Base-by-base conservation (phyloP, 1,284 basidiomycete species). In the Butyriboletus pseudospeciosus region DNA sequence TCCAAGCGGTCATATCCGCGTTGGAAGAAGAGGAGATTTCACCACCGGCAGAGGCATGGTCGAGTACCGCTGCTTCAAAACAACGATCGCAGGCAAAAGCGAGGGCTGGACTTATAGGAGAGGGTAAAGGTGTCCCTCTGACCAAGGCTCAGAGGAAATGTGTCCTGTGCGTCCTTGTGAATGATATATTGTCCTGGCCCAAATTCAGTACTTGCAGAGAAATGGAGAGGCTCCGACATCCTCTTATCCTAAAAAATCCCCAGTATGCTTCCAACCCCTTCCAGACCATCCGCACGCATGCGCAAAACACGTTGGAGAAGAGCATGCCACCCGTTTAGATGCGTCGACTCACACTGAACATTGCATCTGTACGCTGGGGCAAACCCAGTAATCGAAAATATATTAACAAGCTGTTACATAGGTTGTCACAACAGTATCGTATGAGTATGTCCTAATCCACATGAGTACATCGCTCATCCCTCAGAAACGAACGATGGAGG, bases 251-350 rank as follows among this genome's bases (percentile, higher is more conserved):
- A 25, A 75, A 81, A 12, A 87, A 86, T 62, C 76, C 84, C 4
- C 77, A 81, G 30, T 93, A 85, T 64, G 69, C 81, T 8, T 72
- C 78, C 32, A 86, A 86, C 64, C 90, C 91, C 0, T 93, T 92
- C 68, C 76, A 83, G 61, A 86, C 88, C 2, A 87, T 93, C 61
- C 83, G 88, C 5, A 85, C 79, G 13, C 91, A 93, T 68, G 88
- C 86, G 1, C 77, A 86, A 67, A 93, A 92, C 67, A 90, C 89
- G 0, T 76, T 92, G 10, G 61, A 89, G 42, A 81, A 81, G 58
- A 81, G 79, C 58, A 58, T 49, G 20, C 39, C 55, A 35, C 30
- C 58, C 5, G 42, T 16, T n/a, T 56, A 52, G 38, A 46, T 49
- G 44, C 23, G 47, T 51, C 28, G 12, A 28, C 28, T 26, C 38